phyloP scores from a whole-genome alignment of 768 basidiomycete species.

The Termitomyces sp. region DNA sequence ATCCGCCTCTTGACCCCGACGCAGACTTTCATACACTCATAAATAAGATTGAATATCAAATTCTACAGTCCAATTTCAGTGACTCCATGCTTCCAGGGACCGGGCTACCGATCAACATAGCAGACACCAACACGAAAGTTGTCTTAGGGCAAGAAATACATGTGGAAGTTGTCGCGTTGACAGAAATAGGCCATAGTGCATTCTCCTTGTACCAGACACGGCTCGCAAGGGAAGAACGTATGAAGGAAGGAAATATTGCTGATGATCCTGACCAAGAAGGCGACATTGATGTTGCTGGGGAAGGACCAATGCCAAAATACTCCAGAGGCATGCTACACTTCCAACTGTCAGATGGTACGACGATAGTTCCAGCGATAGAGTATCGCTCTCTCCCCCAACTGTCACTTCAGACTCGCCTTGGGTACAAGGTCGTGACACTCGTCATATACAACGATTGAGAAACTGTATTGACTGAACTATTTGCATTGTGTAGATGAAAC shows the following conservation, averaged over 20 bases:
- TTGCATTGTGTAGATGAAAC: conserved; percentile 44
- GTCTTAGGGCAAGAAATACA: conserved; percentile 47
- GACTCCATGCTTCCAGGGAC: conserved; percentile 71
- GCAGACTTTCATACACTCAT: conserved; percentile 47
- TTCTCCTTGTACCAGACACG: conserved; percentile 70
- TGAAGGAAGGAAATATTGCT: conserved; percentile 42
- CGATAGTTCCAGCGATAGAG: conserved; percentile 69
- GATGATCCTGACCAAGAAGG: conserved; percentile 38
- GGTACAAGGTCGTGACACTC: conserved; percentile 60
- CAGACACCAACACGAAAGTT: conserved; percentile 26
- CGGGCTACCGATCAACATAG: conserved; percentile 50
- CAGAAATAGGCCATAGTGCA: conserved; percentile 81
- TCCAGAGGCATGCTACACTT: conserved; percentile 75
- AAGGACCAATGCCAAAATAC: conserved; percentile 77
- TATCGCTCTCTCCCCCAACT: conserved; percentile 61
- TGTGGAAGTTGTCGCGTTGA: conserved; percentile 73
- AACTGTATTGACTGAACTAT: background rate
- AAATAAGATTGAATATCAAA: conserved; percentile 52
- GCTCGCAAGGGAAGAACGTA: conserved; percentile 56
- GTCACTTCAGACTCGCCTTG: conserved; percentile 72
- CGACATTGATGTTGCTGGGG: conserved; percentile 56
- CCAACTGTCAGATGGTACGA: conserved; percentile 73
- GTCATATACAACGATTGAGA: background rate
- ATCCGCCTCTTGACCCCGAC: conserved; percentile 40
- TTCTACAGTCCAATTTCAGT: conserved; percentile 63